These are phyloP conservation scores for Diplodia seriata DNA, from an alignment of 2,329 filamentous ascomycete species.

Conservation along the genomic window DNA sequence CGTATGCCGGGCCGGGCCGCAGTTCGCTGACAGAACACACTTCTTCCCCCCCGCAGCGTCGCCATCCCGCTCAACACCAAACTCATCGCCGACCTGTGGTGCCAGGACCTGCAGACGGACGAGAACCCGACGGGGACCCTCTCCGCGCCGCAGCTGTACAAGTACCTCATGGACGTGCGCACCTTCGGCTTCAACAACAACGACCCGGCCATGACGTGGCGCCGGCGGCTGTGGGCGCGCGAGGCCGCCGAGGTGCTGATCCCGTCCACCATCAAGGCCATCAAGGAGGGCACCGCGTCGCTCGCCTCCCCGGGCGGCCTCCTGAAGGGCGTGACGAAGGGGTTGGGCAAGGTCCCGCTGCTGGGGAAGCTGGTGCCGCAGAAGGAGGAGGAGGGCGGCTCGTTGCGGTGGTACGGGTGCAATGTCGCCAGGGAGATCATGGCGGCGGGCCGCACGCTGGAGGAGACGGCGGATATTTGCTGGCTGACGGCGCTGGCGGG, in stretches of 20 bases:
- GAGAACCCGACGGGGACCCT: conserved; percentile 47
- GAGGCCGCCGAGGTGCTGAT: conserved; percentile 50
- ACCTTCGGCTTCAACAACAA: conserved; percentile 58
- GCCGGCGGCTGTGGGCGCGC: conserved; percentile 53
- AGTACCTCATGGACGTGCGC: conserved; percentile 53
- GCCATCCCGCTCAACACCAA: conserved; percentile 40
- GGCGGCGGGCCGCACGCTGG: conserved; percentile 19
- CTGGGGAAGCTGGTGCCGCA: background rate
- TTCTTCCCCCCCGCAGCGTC: conserved; percentile 20
- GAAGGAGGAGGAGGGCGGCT: background rate
- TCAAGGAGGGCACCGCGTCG: background rate
- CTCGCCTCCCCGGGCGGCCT: background rate
- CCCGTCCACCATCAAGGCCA: conserved; percentile 7
- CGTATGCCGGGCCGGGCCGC: no score
- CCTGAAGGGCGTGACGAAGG: background rate
- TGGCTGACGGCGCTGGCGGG: conserved; percentile 31
- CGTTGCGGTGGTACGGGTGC: conserved; percentile 28
- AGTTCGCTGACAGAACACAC: background rate
- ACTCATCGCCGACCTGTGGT: conserved; percentile 37
- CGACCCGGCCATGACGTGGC: conserved; percentile 57
- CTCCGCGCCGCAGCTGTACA: conserved; percentile 63
- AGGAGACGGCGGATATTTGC: conserved; percentile 27
- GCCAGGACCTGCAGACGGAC: conserved; percentile 35
- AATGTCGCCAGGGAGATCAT: conserved; percentile 26
- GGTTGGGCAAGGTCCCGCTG: background rate